Conservation (phyloP, 768 basidiomycete species). For the Suillus alpinus region DNA sequence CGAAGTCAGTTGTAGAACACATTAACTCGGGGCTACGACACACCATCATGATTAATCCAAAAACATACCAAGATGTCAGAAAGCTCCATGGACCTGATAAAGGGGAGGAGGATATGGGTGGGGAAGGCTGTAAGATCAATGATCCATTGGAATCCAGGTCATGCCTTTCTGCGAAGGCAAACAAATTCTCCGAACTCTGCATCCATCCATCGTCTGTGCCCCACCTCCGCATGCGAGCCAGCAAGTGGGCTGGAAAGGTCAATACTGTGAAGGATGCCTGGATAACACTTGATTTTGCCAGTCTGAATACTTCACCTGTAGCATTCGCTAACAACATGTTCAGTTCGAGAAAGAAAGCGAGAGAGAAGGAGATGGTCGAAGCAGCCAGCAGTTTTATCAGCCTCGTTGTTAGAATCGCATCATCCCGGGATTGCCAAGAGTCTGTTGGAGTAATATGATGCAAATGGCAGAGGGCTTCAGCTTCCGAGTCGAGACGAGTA, state of each 20-base stretch:
- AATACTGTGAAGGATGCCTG: conserved; percentile 28
- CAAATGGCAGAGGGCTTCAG: background rate
- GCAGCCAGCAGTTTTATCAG: background rate
- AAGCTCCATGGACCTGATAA: conserved; percentile 70
- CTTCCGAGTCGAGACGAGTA: no score
- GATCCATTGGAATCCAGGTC: conserved; percentile 5
- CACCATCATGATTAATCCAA: conserved; percentile 67
- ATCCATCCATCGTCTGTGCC: conserved; percentile 36
- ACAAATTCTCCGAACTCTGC: conserved; percentile 16
- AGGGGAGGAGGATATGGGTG: conserved; percentile 13
- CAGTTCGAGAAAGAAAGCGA: background rate
- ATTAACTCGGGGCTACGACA: conserved; percentile 11
- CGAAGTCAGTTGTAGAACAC: background rate
- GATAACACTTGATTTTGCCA: background rate
- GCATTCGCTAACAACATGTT: background rate
- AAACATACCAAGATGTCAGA: conserved; percentile 69
- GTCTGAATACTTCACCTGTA: background rate
- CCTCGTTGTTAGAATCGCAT: background rate
- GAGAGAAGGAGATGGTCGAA: background rate
- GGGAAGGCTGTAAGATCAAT: conserved; percentile 8
- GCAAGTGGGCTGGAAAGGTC: conserved; percentile 38
- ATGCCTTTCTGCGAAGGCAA: conserved; percentile 3
- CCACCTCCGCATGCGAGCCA: conserved; percentile 38
- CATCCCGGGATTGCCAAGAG: background rate
- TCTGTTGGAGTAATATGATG: background rate